Percentiles rank a stretch among this genome's conserved stretches.
Evolutionary conservation across 441 rosid genomes (phyloP).

Genomic region (Pelargonium exstipulatum): DNA sequence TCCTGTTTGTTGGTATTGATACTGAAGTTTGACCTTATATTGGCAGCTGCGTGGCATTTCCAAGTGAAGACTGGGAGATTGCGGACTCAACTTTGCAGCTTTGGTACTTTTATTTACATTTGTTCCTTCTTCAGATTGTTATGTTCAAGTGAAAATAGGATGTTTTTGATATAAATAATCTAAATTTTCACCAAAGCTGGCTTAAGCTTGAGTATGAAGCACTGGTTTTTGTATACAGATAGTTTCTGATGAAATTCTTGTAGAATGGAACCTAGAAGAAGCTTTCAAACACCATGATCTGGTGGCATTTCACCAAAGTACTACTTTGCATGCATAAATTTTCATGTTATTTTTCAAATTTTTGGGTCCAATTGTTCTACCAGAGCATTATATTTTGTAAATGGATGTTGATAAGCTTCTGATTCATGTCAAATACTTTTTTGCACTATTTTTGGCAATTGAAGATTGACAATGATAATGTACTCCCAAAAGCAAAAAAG

Average conservation of each 20-base stretch:
- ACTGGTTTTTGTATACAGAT: not conserved
- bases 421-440: too few relatives aligned
- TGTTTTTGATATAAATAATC: not conserved
- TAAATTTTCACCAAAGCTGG: not conserved
- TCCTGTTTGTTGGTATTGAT: constrained; percentile 8
- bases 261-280: not conserved
- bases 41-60: constrained; percentile 83
- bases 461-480: too few relatives aligned
- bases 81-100: constrained; percentile 97
- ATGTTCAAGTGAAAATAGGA: not conserved
- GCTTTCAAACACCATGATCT: not conserved
- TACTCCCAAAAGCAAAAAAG: too few relatives aligned
- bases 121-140: not conserved
- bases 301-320: not conserved
- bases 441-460: too few relatives aligned
- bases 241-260: not conserved
- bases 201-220: not conserved
- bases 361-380: too few relatives aligned
- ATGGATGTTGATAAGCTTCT: too few relatives aligned
- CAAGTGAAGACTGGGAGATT: constrained; percentile 95
- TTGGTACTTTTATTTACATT: constrained; percentile 44
- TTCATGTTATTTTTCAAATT: too few relatives aligned
- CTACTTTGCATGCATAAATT: too few relatives aligned
- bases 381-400: too few relatives aligned
- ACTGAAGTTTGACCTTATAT: constrained; percentile 18